Evolutionary conservation across 768 basidiomycete species (phyloP).

Genomic region (Termitomyces sp.): DNA sequence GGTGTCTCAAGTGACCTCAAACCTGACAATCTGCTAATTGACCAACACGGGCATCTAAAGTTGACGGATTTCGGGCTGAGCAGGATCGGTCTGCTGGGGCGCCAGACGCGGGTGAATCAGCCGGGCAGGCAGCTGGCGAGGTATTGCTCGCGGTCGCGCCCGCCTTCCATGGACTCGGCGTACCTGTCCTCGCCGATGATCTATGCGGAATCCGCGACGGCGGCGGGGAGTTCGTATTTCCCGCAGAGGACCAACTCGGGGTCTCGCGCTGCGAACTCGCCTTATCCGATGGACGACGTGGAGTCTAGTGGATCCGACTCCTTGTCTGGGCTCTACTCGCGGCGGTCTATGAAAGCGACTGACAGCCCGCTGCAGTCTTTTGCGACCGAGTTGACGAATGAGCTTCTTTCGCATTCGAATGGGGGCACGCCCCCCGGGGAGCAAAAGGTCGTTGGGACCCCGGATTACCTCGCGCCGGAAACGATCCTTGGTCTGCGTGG

Average conservation of each 20-base stretch:
- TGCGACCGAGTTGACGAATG: conserved; percentile 78
- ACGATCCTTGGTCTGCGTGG: conserved; percentile 93
- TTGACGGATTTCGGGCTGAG: conserved; percentile 98
- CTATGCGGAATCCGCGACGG: conserved; percentile 43
- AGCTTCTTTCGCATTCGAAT: conserved; percentile 73
- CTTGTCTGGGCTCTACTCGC: conserved; percentile 47
- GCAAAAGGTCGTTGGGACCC: conserved; percentile 95
- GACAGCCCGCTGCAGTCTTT: conserved; percentile 87
- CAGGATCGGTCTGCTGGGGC: conserved; percentile 94
- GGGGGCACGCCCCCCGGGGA: conserved; percentile 72
- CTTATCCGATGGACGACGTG: conserved; percentile 73
- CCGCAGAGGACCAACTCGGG: conserved; percentile 57
- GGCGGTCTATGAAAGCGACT: conserved; percentile 38
- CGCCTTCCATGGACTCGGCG: conserved; percentile 76
- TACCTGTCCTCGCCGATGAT: conserved; percentile 76
- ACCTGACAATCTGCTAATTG: conserved; percentile 97
- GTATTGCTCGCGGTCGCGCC: conserved; percentile 68
- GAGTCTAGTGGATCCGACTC: conserved; percentile 88
- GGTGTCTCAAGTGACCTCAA: conserved; percentile 77
- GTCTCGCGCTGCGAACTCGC: conserved; percentile 57
- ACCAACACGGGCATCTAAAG: conserved; percentile 94
- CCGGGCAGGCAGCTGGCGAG: conserved; percentile 42
- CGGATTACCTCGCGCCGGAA: conserved; percentile 95
- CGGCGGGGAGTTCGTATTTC: conserved; percentile 75
- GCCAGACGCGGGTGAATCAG: conserved; percentile 80